Evolutionary conservation across 2,329 filamentous ascomycete genomes (phyloP).

Genomic region (Chaetomiaceae sp.): DNA sequence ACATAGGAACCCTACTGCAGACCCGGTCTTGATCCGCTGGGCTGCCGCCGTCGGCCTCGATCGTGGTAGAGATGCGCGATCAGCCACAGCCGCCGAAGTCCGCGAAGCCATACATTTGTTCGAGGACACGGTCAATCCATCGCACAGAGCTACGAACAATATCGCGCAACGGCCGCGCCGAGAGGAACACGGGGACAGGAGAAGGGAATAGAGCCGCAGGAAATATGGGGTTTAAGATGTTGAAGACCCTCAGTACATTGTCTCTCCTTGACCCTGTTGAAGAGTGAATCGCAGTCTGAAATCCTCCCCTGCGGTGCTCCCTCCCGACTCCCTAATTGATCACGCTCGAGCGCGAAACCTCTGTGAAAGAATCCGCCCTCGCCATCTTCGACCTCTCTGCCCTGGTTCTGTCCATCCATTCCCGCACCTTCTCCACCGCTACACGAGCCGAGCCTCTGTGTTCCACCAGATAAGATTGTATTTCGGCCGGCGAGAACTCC

Average conservation of each 20-base stretch:
- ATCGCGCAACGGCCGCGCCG: too few relatives aligned
- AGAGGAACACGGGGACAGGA: too few relatives aligned
- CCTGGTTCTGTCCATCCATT: conserved; percentile 9
- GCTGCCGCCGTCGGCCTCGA: too few relatives aligned
- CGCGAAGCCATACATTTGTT: too few relatives aligned
- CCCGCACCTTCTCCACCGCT: conserved; percentile 9
- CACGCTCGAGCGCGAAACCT: background rate
- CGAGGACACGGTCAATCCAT: too few relatives aligned
- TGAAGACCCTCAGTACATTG: background rate
- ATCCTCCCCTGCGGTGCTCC: background rate
- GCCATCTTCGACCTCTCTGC: conserved; percentile 9
- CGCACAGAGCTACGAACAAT: too few relatives aligned
- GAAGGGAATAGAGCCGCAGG: too few relatives aligned
- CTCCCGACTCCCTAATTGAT: background rate
- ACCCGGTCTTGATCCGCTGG: too few relatives aligned
- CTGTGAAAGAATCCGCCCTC: conserved; percentile 8
- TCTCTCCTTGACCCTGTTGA: background rate
- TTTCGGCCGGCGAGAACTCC: conserved; percentile 11
- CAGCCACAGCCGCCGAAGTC: too few relatives aligned
- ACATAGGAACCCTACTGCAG: too few relatives aligned
- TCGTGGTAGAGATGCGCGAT: too few relatives aligned
- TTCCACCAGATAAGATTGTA: conserved; percentile 10
- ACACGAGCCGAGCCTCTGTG: conserved; percentile 2
- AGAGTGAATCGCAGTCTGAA: background rate
- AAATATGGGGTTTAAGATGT: too few relatives aligned